Percentiles rank a stretch among this genome's conserved stretches.
phyloP scores from a whole-genome alignment of 2,329 filamentous ascomycete species.

The Cladophialophora carrionii region DNA sequence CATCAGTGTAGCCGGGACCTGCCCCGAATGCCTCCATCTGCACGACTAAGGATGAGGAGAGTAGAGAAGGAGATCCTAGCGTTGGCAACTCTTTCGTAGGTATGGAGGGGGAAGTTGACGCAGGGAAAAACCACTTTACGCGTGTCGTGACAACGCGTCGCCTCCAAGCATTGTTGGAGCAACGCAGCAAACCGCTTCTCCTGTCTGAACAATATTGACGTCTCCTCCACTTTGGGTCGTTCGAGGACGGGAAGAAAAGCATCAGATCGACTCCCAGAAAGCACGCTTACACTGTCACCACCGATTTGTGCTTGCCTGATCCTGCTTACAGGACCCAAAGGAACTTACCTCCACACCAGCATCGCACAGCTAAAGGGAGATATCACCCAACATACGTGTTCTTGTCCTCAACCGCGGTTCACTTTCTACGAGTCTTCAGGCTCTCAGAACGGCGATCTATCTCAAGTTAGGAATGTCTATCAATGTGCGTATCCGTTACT shows the following conservation, averaged over 20 bases:
- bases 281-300: not conserved
- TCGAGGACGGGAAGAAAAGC: not conserved
- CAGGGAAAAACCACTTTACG: conserved; percentile 4
- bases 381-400: not conserved
- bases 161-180: not conserved
- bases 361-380: not conserved
- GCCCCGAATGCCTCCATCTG: conserved; percentile 19
- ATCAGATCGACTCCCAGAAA: not conserved
- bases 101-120: not conserved
- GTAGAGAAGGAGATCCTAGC: not conserved
- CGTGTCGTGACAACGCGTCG: conserved; percentile 6
- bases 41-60: not conserved
- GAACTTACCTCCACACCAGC: not conserved
- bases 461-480: not conserved
- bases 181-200: not conserved
- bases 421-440: not conserved
- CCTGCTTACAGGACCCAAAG: not conserved
- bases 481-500: not conserved
- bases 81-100: not conserved
- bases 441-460: not conserved
- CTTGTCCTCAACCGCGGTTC: not conserved
- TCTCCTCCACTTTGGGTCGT: not conserved
- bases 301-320: not conserved
- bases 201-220: not conserved
- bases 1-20: conserved; percentile 57